These are phyloP conservation scores for Candida sanyaensis DNA, from an alignment of 1,139 yeast species.

Conservation along the genomic window DNA sequence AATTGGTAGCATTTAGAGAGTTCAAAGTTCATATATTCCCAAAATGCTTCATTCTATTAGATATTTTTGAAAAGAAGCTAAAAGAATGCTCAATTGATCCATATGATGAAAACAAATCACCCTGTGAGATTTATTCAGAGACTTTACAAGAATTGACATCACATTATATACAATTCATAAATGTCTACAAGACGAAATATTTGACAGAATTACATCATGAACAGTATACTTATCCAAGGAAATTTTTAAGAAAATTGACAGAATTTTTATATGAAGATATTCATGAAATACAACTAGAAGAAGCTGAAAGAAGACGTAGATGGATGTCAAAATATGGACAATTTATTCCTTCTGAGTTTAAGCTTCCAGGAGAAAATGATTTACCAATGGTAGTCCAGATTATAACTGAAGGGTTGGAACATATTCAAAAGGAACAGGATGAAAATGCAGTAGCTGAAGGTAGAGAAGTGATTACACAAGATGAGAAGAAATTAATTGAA, in stretches of 20 bases:
- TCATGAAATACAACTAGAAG: constrained; percentile 34
- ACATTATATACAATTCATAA: constrained; percentile 39
- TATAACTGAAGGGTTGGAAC: constrained; percentile 45
- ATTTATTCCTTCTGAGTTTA: constrained; percentile 44
- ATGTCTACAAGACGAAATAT: constrained; percentile 38
- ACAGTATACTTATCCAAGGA: constrained; percentile 40
- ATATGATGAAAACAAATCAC: constrained; percentile 13
- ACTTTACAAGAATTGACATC: constrained; percentile 32
- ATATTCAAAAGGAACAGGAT: constrained; percentile 24
- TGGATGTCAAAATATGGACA: constrained; percentile 46
- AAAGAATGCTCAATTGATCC: constrained; percentile 18
- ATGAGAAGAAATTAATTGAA: constrained; percentile 26
- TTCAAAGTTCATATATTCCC: constrained; percentile 30
- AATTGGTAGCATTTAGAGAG: constrained; percentile 19
- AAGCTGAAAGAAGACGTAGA: constrained; percentile 32
- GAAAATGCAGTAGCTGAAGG: constrained; percentile 20
- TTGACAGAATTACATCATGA: constrained; percentile 43
- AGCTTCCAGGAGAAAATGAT: constrained; percentile 39
- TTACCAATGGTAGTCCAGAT: constrained; percentile 45
- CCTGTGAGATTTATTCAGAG: constrained; percentile 25
- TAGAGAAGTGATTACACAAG: constrained; percentile 15
- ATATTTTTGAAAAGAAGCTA: constrained; percentile 19
- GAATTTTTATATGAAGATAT: constrained; percentile 38
- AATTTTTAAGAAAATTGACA: constrained; percentile 32
- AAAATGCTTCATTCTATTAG: constrained; percentile 23